Evolutionary conservation across 2,329 filamentous ascomycete species (phyloP), one percentile per base, ranked within the genome.

Genomic region (Colletotrichum sp.): DNA sequence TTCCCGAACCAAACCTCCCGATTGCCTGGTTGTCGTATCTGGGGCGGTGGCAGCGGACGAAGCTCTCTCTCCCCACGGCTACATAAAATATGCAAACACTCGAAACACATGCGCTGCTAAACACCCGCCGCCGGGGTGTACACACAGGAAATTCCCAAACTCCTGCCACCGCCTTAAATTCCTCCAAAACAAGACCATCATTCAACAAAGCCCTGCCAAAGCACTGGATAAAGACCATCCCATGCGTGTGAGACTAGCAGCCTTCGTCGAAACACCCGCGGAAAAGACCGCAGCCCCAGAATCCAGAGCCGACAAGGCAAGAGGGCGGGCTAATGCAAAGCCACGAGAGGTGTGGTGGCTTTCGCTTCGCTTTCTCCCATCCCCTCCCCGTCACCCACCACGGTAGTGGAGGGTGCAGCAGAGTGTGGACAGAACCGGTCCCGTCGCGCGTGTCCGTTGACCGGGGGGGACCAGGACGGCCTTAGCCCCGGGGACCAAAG

Each of bases 361-460:
- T 28, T 12, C 56, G 28, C 56, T 34, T 43, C 38, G 18, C 13
- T 12, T 28, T 61, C 58, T 32, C 58, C 10, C 24, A 2, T n/a
- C 18, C 28, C 58, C 24, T 61, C 58, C 62, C 24, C 14, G 7
- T 24, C 24, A 36, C 12, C 36, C 4, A n/a, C 1, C 34, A 26
- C 21, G 36, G 62, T 21, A 64, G 28, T 48, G 24, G 21, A 26
- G 13, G 79, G 58, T 48, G 38, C 38, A n/a, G 38, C 38, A 48
- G 38, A 48, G 36, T 78, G 71, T 14, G 80, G 75, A n/a, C 78
- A 76, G 61, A 81, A 77, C 75, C 79, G 59, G 9, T 28, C 34
- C 16, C 62, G 43, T 43, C 38, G 38, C 62, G 62, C 36, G 36
- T 48, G 36, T 65, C 16, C 12, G 34, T 48, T 38, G 62, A 65